Percentiles rank a stretch among this genome's conserved stretches.
Conservation (phyloP, 805 yeast species). For the Ogataea thermomethanolica region DNA sequence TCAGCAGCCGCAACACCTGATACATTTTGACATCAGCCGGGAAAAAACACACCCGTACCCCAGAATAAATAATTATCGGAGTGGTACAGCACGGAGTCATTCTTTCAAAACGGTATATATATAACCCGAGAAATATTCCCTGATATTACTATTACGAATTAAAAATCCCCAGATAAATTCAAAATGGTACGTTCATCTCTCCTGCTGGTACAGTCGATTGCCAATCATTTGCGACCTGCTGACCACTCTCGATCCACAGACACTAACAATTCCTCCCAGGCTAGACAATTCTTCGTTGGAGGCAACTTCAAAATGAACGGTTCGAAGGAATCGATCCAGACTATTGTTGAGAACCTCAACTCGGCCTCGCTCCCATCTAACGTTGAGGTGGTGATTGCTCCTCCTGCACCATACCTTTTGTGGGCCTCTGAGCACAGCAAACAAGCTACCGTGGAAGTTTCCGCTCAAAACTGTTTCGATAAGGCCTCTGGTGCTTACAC, state of each 20-base stretch:
- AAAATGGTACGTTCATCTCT: slow-evolving; percentile 27
- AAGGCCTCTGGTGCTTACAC: slow-evolving; percentile 96
- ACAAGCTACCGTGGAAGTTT: slow-evolving; percentile 70
- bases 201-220: slow-evolving; percentile 17
- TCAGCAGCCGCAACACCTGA: slow-evolving; percentile 3
- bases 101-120: slow-evolving; percentile 3
- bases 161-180: slow-evolving; percentile 2
- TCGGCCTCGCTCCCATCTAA: slow-evolving; percentile 66
- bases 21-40: not conserved
- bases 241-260: slow-evolving; percentile 4
- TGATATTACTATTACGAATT: not conserved
- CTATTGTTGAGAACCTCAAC: slow-evolving; percentile 82
- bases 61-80: slow-evolving; percentile 8
- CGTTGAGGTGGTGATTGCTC: slow-evolving; percentile 93
- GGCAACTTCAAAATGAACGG: slow-evolving; percentile 99
- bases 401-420: slow-evolving; percentile 90
- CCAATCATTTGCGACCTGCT: slow-evolving; percentile 18
- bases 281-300: slow-evolving; percentile 80
- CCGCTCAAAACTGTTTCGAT: slow-evolving; percentile 88
- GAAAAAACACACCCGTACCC: slow-evolving; percentile 7
- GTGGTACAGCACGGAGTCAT: slow-evolving; percentile 7
- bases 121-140: not conserved
- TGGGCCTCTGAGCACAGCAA: slow-evolving; percentile 67
- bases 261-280: slow-evolving; percentile 21
- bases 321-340: slow-evolving; percentile 75